These are phyloP conservation scores for Arctium lappa DNA, from an alignment of 129 eudicot species.

Conservation along the genomic window DNA sequence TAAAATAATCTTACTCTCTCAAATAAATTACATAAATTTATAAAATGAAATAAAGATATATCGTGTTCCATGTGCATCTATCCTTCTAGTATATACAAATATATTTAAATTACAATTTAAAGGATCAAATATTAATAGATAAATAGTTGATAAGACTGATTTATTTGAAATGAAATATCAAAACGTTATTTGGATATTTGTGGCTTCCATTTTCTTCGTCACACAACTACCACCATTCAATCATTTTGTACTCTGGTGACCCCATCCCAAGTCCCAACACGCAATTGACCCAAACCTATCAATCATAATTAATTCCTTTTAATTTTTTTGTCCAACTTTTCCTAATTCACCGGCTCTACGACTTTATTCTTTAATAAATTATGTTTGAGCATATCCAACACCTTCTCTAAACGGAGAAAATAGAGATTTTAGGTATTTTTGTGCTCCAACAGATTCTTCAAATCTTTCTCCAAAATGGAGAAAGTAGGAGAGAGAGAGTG, in stretches of 20 bases:
- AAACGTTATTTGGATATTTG: neutral
- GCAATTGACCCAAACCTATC: slow-evolving; percentile 17
- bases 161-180: neutral
- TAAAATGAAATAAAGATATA: too few relatives aligned
- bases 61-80: neutral
- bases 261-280: slow-evolving; percentile 17
- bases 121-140: neutral
- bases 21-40: too few relatives aligned
- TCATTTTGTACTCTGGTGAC: slow-evolving; percentile 9
- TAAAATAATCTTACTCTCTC: too few relatives aligned
- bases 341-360: neutral
- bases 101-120: neutral
- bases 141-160: neutral
- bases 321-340: neutral
- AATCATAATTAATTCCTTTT: neutral
- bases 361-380: neutral
- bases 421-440: too few relatives aligned
- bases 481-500: too few relatives aligned
- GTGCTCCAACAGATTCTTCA: too few relatives aligned
- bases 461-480: too few relatives aligned
- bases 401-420: too few relatives aligned
- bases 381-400: neutral
- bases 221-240: slow-evolving; percentile 22
- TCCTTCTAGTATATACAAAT: too few relatives aligned
- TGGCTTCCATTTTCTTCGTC: slow-evolving; percentile 15